These are phyloP conservation scores for Nigrospora oryzae DNA, from an alignment of 2,329 filamentous ascomycete genomes.

Conservation along the genomic window DNA sequence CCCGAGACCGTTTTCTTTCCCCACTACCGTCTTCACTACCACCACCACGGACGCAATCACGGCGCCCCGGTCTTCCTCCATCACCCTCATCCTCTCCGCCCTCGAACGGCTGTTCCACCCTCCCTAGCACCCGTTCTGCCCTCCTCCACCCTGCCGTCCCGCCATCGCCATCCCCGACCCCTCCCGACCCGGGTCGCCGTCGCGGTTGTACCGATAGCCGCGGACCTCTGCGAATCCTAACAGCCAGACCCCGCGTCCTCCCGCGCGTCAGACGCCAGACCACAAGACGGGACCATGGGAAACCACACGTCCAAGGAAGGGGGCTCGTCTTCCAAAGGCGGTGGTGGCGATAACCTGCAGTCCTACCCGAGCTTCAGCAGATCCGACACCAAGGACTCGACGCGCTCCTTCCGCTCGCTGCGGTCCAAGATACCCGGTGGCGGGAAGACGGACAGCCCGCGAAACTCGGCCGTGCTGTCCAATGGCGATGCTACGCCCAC, in stretches of 20 bases:
- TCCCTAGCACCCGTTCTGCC: slow-evolving; percentile 31
- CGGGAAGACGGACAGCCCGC: slow-evolving; percentile 69
- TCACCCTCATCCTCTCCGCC: slow-evolving; percentile 35
- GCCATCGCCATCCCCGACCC: too few species aligned
- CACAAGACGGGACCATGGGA: slow-evolving; percentile 47
- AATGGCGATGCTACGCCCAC: slow-evolving; percentile 40
- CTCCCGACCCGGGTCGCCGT: neutral
- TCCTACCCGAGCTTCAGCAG: slow-evolving; percentile 88
- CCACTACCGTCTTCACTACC: slow-evolving; percentile 9
- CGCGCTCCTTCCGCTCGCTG: slow-evolving; percentile 75
- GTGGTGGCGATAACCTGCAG: slow-evolving; percentile 53
- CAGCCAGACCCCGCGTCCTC: too few species aligned
- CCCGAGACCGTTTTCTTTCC: too few species aligned
- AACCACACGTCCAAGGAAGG: slow-evolving; percentile 63
- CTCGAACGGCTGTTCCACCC: slow-evolving; percentile 44
- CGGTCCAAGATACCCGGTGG: slow-evolving; percentile 81
- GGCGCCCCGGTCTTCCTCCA: slow-evolving; percentile 31
- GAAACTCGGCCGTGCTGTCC: slow-evolving; percentile 61
- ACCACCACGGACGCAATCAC: slow-evolving; percentile 42
- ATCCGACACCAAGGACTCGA: slow-evolving; percentile 88
- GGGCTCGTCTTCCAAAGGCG: slow-evolving; percentile 40
- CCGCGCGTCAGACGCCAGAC: slow-evolving; percentile 2
- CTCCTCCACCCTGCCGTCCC: too few species aligned
- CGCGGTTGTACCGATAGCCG: neutral
- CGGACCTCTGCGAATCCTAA: neutral